Base-by-base conservation (phyloP, 2,329 filamentous ascomycete species). In the Colletotrichum coccodes region DNA sequence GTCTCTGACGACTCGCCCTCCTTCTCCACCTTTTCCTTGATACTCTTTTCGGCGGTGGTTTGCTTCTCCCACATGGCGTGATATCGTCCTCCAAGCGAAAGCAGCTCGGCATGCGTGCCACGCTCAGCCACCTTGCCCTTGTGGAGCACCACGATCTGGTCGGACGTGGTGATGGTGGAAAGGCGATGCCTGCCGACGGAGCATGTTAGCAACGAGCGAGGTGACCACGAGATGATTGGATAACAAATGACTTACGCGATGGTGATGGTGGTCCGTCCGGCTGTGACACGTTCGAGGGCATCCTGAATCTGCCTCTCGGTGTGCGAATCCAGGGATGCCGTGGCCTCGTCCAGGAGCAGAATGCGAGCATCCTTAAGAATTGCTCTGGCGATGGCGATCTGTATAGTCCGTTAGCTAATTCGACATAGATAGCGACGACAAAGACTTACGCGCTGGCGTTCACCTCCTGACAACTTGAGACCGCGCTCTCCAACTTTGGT, bases 271-370 rank as follows among this genome's bases (percentile, higher is more conserved):
- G 85, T 87, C 42, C 85, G 80, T 3, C 84, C 85, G 5, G 78
- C 76, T 18, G 81, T 85, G 7, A 87, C 79, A 30, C 79, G 80
- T 70, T 82, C 80, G 28, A 87, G 83, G 6, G 85, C 85, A 57
- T 85, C 81, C 73, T 90, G 88, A 42, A 90, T 90, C 61, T 85
- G 82, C 38, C 84, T 82, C 73, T 90, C 87, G 0, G 87, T 90
- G 30, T 88, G 85, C 0, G 89, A 87, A 60, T 92, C 88, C 26
- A 94, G 85, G 3, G 91, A 90, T 1, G 90, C 91, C 4, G 92
- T 93, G 0, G 91, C 89, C 76, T 94, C 91, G 72, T 94, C 91
- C 0, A 94, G 83, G 66, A 94, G 85, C 30, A 94, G 84, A 61
- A 94, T 89, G 59, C 89, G 90, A 0, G 91, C 89, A 56, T 90